Conservation (phyloP, 2,329 filamentous ascomycete genomes). For the Diaporthe longicolla region DNA sequence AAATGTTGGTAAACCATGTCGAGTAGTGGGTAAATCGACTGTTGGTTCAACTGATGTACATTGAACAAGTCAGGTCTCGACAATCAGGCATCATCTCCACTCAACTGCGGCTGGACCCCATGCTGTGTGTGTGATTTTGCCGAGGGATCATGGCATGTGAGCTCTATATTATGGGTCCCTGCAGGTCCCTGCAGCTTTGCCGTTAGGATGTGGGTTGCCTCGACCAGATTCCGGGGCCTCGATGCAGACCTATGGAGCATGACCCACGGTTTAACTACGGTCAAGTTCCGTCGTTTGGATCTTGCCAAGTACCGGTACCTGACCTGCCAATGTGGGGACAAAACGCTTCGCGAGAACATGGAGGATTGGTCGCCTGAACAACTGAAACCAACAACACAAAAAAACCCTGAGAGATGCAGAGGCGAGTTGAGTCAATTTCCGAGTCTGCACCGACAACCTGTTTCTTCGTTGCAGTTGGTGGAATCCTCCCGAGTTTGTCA, state of each 20-base stretch:
- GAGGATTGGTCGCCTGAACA: not conserved
- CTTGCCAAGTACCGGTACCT: not conserved
- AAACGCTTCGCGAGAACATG: not conserved
- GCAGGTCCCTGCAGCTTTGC: not conserved
- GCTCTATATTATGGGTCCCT: not conserved
- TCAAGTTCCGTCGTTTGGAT: not conserved
- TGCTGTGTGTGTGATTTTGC: not conserved
- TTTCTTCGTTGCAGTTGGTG: no score
- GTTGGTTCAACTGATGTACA: not conserved
- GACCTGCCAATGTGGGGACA: not conserved
- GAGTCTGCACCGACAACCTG: no score
- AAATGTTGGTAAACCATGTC: not conserved
- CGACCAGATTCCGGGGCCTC: not conserved
- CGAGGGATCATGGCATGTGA: not conserved
- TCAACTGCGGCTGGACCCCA: not conserved
- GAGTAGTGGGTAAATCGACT: not conserved
- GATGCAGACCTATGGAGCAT: no score
- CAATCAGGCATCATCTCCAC: not conserved
- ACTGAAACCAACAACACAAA: no score
- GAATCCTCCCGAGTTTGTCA: no score
- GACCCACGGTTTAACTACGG: not conserved
- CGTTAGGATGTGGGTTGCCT: not conserved
- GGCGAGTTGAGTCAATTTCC: no score
- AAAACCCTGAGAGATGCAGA: no score
- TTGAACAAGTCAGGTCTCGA: not conserved